Conservation (phyloP, 2,329 filamentous ascomycete genomes). For the Microdochium bolleyi region DNA sequence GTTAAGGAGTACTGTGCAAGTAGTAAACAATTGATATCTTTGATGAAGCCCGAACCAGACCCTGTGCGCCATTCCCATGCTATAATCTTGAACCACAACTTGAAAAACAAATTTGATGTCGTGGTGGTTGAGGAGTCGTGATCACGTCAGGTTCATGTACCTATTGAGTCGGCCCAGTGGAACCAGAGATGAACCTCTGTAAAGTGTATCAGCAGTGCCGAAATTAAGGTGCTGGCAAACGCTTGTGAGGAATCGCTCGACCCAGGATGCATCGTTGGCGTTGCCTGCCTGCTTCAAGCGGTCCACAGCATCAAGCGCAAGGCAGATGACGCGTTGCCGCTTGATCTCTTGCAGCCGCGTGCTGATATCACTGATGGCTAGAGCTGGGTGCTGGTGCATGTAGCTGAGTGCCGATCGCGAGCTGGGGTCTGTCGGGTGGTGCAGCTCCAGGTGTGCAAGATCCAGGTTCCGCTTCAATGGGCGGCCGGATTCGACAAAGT, state of each 20-base stretch:
- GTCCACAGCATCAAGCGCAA: conserved; percentile 15
- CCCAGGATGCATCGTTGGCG: conserved; percentile 13
- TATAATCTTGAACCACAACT: not conserved
- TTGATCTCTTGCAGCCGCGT: conserved; percentile 2
- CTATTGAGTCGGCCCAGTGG: not conserved
- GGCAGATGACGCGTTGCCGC: conserved; percentile 7
- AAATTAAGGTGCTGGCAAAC: conserved; percentile 10
- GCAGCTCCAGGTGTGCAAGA: conserved; percentile 44
- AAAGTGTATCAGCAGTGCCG: not conserved
- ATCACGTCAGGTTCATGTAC: not conserved
- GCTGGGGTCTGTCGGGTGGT: conserved; percentile 44
- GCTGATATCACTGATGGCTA: not conserved
- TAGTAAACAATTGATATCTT: too few species aligned
- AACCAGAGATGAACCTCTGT: not conserved
- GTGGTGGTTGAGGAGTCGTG: not conserved
- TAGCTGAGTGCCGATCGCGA: conserved; percentile 37
- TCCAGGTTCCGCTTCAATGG: conserved; percentile 32
- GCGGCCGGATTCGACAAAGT: conserved; percentile 39
- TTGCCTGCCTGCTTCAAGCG: conserved; percentile 14
- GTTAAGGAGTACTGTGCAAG: too few species aligned
- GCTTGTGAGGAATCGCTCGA: conserved; percentile 11
- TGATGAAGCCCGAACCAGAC: too few species aligned
- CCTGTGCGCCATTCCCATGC: not conserved
- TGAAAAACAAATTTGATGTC: not conserved
- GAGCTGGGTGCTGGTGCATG: conserved; percentile 18